Evolutionary conservation across 179 eudicot genomes (phyloP), one percentile per base, ranked within the genome.

Genomic region (Corrigiola litoralis): DNA sequence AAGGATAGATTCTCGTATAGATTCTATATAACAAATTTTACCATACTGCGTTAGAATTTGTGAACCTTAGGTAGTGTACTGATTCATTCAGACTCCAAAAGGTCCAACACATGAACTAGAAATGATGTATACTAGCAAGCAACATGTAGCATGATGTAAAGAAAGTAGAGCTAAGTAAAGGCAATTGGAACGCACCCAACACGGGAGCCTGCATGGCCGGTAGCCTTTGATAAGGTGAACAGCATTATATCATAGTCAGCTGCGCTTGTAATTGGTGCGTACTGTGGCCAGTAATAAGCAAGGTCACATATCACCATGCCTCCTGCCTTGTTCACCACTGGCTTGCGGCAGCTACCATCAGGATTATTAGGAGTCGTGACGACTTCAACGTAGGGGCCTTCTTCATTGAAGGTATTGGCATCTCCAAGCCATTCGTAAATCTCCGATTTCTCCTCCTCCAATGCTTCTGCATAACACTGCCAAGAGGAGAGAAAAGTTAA

Each of bases 161-260:
- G 23, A 52, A 33, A 18, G 16, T 23, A 20, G 47, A 23, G 31
- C n/a, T n/a, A n/a, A n/a, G n/a, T n/a, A n/a, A n/a, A n/a, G n/a
- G n/a, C n/a, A n/a, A n/a, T 45, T 3, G 18, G 34, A 29, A 58
- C 68, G 59, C 38, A 87, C 97, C 98, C 98, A 38, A 92, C 82
- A 58, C 98, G 82, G 3, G 95, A 85, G n/a, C 96, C 98, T 5
- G 98, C 98, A 50, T 92, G 98, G 25, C 98, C 98, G 7, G 95
- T 81, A 77, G 86, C 84, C 78, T 91, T 91, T 53, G 97, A 91
- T 53, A 78, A 56, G 2, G 96, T 89, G 61, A 92, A 92, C 1
- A 92, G 73, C 98, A 92, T 89, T n/a, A 87, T 56, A 55, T 87
- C 96, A 63, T 69, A 70, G 67, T 80, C 77, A 37, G 76, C 79